Conservation (phyloP, 2,329 filamentous ascomycete species). For the Knufia petricola region DNA sequence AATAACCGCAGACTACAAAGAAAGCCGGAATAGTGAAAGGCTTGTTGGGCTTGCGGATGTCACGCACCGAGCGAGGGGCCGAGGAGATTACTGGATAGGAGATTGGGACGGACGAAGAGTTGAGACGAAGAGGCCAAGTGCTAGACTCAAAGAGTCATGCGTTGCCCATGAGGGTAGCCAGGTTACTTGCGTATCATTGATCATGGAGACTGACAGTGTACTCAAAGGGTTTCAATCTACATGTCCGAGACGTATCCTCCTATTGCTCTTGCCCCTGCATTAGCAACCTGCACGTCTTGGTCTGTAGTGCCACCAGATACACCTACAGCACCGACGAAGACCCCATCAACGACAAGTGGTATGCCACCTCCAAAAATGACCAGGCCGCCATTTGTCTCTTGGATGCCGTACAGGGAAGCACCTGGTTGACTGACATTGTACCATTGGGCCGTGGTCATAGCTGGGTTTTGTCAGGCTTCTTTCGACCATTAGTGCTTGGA, state of each 20-base stretch:
- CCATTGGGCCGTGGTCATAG: slow-evolving; percentile 8
- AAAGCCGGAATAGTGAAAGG: slow-evolving; percentile 42
- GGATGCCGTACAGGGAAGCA: slow-evolving; percentile 12
- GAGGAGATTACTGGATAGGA: slow-evolving; percentile 37
- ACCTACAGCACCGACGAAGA: slow-evolving; percentile 16
- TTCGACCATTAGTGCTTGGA: too few species aligned
- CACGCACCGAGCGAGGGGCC: slow-evolving; percentile 43
- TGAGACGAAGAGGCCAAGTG: background rate
- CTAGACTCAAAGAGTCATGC: background rate
- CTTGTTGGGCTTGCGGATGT: slow-evolving; percentile 50
- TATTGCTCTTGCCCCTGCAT: too few species aligned
- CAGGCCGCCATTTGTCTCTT: slow-evolving; percentile 16
- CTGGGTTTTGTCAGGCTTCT: too few species aligned
- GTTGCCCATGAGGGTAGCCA: background rate
- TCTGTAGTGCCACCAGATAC: slow-evolving; percentile 14
- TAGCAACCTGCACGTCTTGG: slow-evolving; percentile 9
- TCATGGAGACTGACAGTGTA: too few species aligned
- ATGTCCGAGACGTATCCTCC: too few species aligned
- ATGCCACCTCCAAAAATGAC: slow-evolving; percentile 17
- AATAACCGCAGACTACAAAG: slow-evolving; percentile 40
- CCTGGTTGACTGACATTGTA: slow-evolving; percentile 13
- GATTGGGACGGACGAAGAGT: background rate
- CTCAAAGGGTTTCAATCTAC: too few species aligned
- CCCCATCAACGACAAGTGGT: slow-evolving; percentile 14
- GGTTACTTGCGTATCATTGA: background rate